These are phyloP conservation scores for Colletotrichum kahawae DNA, from an alignment of 2,329 filamentous ascomycete species.

Conservation along the genomic window DNA sequence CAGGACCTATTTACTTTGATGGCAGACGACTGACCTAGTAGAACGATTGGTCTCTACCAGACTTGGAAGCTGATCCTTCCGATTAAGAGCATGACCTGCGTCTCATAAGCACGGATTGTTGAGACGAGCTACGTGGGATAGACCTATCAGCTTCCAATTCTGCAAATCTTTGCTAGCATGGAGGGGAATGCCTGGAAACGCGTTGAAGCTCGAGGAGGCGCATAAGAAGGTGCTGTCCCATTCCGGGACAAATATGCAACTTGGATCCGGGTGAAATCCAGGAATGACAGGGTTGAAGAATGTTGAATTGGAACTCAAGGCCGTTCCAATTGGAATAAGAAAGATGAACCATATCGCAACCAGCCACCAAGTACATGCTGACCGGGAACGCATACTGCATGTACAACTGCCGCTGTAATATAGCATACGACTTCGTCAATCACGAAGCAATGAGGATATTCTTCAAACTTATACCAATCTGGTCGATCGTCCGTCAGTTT, in stretches of 20 bases:
- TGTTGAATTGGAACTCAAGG: constrained; percentile 24
- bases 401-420: background rate
- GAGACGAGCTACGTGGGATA: background rate
- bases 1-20: background rate
- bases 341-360: too few relatives aligned
- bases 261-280: constrained; percentile 55
- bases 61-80: constrained; percentile 45
- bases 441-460: background rate
- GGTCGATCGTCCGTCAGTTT: background rate
- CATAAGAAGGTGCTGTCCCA: constrained; percentile 52
- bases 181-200: constrained; percentile 57
- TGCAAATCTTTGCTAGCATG: constrained; percentile 56
- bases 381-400: background rate
- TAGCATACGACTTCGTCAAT: background rate
- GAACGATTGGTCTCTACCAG: constrained; percentile 18
- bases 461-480: background rate
- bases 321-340: background rate
- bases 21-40: background rate
- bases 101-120: background rate
- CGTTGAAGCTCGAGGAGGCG: constrained; percentile 55
- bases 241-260: constrained; percentile 42
- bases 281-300: constrained; percentile 51
- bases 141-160: constrained; percentile 47
- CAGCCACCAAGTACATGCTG: background rate
- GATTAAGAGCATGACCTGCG: constrained; percentile 42